phyloP scores from a whole-genome alignment of 176 grass and related monocot genomes.

The Tuctoria greenei region DNA sequence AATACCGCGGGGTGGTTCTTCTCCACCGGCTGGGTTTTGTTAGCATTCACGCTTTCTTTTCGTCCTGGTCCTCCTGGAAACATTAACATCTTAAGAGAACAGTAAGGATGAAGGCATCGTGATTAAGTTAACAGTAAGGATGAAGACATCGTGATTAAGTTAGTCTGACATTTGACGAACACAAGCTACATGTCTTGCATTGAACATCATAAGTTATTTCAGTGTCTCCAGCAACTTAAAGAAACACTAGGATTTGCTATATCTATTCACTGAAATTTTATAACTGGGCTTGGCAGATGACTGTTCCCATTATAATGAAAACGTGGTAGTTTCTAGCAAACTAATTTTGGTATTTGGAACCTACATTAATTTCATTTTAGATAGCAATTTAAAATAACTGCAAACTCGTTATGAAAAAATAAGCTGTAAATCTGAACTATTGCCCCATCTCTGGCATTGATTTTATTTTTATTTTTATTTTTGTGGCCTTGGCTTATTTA shows the following conservation, averaged over 20 bases:
- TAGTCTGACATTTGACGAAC: not conserved
- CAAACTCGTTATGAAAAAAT: not conserved
- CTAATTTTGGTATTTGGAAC: not conserved
- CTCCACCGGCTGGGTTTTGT: too few species aligned
- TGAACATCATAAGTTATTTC: not conserved
- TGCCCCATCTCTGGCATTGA: not conserved
- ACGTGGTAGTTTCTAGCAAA: not conserved
- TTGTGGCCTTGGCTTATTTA: too few species aligned
- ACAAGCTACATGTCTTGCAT: slow-evolving; percentile 1
- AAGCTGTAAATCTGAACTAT: slow-evolving; percentile 10
- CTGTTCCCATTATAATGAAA: not conserved
- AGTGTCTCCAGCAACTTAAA: not conserved
- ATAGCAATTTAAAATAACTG: not conserved
- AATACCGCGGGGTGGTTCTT: too few species aligned
- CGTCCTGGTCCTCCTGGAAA: not conserved
- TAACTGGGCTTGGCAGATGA: not conserved
- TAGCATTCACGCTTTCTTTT: not conserved
- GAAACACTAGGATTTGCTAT: not conserved
- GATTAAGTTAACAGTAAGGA: slow-evolving; percentile 8
- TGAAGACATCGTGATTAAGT: slow-evolving; percentile 1
- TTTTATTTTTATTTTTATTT: too few species aligned
- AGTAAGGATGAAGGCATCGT: slow-evolving; percentile 10
- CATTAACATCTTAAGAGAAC: not conserved
- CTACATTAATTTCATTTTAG: not conserved
- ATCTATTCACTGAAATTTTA: slow-evolving; percentile 12